Evolutionary conservation across 495 filamentous ascomycete genomes (phyloP).

Genomic region (Aspergillus nanangensis): DNA sequence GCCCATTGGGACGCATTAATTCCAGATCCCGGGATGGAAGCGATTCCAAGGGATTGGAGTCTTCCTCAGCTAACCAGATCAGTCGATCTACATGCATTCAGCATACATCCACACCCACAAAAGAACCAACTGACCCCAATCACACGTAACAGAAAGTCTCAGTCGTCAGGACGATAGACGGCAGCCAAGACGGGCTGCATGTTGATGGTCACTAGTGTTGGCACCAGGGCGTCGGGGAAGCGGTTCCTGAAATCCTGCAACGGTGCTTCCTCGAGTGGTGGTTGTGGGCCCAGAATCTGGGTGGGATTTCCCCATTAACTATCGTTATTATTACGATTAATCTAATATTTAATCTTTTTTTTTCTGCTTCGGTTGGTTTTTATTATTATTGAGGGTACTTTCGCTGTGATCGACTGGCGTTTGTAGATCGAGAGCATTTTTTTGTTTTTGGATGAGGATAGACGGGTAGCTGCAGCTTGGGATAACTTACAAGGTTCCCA

Average conservation of each 20-base stretch:
- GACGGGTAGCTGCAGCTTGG: conserved; percentile 14
- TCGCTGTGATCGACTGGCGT: conserved; percentile 7
- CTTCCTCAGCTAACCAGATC: no score
- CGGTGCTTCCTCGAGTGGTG: conserved; percentile 15
- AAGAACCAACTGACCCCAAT: no score
- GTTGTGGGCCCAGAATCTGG: neutral
- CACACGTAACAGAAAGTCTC: no score
- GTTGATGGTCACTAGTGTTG: conserved; percentile 14
- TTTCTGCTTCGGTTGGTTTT: neutral
- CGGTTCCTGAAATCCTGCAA: conserved; percentile 22
- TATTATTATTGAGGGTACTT: neutral
- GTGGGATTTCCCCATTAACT: conserved; percentile 1
- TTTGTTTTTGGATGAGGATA: conserved; percentile 4
- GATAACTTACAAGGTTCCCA: neutral
- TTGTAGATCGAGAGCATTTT: conserved; percentile 7
- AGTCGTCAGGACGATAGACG: conserved; percentile 9
- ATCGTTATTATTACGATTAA: neutral
- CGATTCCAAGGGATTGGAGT: no score
- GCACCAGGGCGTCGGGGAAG: conserved; percentile 17
- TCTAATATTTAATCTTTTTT: no score
- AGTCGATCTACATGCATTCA: no score
- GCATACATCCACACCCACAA: no score
- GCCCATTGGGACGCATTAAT: no score
- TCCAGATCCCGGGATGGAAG: no score
- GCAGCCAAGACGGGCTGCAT: conserved; percentile 12